Percentiles rank a stretch among this genome's conserved stretches.
Conservation (phyloP, 805 yeast species). For the Metschnikowia gelsemii region DNA sequence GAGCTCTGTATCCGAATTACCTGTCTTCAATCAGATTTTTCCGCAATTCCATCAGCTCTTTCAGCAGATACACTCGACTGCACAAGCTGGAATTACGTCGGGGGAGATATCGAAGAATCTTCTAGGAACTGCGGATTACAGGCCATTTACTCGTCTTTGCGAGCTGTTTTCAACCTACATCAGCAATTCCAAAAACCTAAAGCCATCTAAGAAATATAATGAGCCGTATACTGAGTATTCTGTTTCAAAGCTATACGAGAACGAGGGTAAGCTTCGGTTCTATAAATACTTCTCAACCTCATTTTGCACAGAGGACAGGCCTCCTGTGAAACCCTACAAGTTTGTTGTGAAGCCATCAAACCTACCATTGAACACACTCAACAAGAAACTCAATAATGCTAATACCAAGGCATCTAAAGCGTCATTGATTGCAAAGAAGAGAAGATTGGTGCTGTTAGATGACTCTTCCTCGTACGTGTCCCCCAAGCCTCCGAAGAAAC, state of each 20-base stretch:
- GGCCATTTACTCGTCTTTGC: slow-evolving; percentile 51
- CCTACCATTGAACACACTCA: slow-evolving; percentile 18
- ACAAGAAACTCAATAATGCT: slow-evolving; percentile 19
- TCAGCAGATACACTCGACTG: slow-evolving; percentile 43
- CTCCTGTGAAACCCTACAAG: slow-evolving; percentile 11
- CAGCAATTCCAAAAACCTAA: slow-evolving; percentile 28
- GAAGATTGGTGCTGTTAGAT: slow-evolving; percentile 8
- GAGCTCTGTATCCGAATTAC: slow-evolving; percentile 17
- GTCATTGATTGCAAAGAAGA: slow-evolving; percentile 21
- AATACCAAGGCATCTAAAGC: slow-evolving; percentile 30
- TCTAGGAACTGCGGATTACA: slow-evolving; percentile 53
- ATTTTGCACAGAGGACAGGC: slow-evolving; percentile 16
- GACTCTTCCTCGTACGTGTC: background rate
- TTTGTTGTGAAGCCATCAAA: slow-evolving; percentile 12
- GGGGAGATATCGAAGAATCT: slow-evolving; percentile 51
- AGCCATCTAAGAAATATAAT: slow-evolving; percentile 26
- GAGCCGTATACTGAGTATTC: slow-evolving; percentile 30
- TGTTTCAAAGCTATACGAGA: slow-evolving; percentile 64
- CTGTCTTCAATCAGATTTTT: slow-evolving; percentile 50
- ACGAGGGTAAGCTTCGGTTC: slow-evolving; percentile 70
- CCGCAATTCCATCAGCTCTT: slow-evolving; percentile 67
- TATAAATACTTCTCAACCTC: slow-evolving; percentile 50
- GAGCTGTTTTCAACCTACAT: slow-evolving; percentile 48
- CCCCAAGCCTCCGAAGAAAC: slow-evolving; percentile 1
- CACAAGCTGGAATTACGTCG: slow-evolving; percentile 55